Evolutionary conservation across 208 protist species (phyloP).

Genomic region (Leishmania amazonensis): DNA sequence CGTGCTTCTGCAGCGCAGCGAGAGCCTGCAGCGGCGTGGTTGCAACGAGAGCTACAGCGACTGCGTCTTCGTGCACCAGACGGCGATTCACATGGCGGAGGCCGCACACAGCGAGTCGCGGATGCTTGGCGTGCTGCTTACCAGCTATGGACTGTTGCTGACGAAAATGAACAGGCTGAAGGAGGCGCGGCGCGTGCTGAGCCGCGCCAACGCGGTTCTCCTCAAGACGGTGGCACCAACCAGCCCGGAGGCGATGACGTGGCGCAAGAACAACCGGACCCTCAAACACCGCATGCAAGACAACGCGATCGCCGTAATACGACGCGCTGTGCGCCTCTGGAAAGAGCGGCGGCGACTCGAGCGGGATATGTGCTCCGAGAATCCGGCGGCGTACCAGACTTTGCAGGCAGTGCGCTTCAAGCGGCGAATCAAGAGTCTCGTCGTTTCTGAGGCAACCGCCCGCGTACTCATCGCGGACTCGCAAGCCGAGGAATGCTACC

Average conservation of each 20-base stretch:
- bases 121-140: conserved; percentile 51
- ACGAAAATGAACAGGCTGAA: conserved; percentile 43
- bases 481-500: conserved; percentile 47
- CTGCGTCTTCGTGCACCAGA: conserved; percentile 38
- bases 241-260: conserved; percentile 51
- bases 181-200: conserved; percentile 38
- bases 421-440: conserved; percentile 41
- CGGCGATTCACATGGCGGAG: conserved; percentile 47
- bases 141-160: conserved; percentile 44
- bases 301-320: conserved; percentile 45
- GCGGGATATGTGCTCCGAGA: conserved; percentile 21
- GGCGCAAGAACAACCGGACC: conserved; percentile 50
- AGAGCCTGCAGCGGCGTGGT: conserved; percentile 34
- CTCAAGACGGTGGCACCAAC: conserved; percentile 25
- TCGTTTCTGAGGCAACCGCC: conserved; percentile 46
- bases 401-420: conserved; percentile 37
- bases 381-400: conserved; percentile 40
- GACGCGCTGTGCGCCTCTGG: conserved; percentile 55
- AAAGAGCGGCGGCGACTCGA: conserved; percentile 40
- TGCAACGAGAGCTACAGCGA: conserved; percentile 40
- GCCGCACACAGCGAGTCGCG: conserved; percentile 25
- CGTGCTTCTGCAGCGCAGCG: conserved; percentile 38
- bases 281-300: conserved; percentile 40
- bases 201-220: conserved; percentile 43
- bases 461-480: conserved; percentile 55